Percentiles rank a stretch among this genome's conserved stretches.
These are phyloP conservation scores for Papilionanthe hybrid DNA, from an alignment of 116 monocot species.

Conservation along the genomic window DNA sequence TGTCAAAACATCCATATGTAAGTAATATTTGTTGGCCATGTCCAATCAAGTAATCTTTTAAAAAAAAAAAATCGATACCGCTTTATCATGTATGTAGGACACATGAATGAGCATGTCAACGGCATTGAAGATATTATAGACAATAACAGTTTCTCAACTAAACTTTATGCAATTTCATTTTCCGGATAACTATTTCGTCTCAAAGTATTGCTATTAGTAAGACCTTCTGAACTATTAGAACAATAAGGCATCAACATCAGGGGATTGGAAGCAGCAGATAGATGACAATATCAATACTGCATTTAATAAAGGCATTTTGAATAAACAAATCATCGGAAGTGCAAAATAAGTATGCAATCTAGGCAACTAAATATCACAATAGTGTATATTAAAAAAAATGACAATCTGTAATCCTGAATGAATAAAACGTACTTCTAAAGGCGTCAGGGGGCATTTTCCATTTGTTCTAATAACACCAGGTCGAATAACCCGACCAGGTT, in stretches of 20 bases:
- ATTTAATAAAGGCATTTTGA: background rate
- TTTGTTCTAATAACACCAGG: conserved; percentile 82
- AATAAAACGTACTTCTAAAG: conserved; percentile 72
- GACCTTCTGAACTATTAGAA: no score
- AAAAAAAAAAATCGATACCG: background rate
- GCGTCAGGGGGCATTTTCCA: conserved; percentile 99
- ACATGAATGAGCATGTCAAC: background rate
- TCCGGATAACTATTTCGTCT: no score
- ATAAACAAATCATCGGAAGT: background rate
- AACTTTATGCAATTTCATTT: no score
- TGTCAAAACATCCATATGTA: no score
- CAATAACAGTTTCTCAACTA: background rate
- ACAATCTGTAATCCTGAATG: background rate
- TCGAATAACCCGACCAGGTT: conserved; percentile 76
- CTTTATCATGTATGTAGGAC: background rate
- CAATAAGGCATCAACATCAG: background rate
- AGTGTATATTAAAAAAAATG: background rate
- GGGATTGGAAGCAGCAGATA: background rate
- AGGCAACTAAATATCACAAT: background rate
- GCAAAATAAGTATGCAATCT: background rate
- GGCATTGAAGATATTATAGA: background rate
- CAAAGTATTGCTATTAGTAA: no score
- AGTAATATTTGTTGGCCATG: background rate
- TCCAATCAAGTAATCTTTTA: background rate
- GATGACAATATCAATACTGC: background rate